Percentiles rank a stretch among this genome's conserved stretches.
Conservation (phyloP, 148 eudicot genomes). For the Oxyria digyna region DNA sequence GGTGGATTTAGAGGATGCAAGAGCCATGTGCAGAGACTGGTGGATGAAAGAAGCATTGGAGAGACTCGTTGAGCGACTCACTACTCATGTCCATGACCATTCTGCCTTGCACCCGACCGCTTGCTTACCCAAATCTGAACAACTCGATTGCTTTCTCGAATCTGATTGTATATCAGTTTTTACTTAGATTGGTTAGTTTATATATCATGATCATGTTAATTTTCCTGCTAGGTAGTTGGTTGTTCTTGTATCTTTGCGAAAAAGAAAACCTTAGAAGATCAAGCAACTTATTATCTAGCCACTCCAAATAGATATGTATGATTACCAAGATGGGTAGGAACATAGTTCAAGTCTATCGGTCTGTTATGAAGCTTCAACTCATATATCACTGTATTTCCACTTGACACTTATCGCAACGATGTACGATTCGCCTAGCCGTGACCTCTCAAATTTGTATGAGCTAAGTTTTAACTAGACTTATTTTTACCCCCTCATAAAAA, state of each 20-base stretch:
- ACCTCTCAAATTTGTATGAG: no score
- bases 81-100: no score
- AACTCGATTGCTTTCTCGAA: background rate
- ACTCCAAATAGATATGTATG: no score
- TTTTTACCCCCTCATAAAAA: no score
- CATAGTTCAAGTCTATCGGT: no score
- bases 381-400: no score
- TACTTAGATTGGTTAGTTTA: background rate
- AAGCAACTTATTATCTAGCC: background rate
- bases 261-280: background rate
- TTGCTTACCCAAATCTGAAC: background rate
- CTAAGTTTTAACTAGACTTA: no score
- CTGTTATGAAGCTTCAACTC: no score
- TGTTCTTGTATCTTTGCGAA: background rate
- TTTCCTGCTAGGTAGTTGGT: background rate
- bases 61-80: slow-evolving; percentile 23
- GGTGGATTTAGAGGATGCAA: slow-evolving; percentile 45
- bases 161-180: slow-evolving; percentile 1
- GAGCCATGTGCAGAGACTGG: slow-evolving; percentile 25
- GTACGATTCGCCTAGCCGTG: no score
- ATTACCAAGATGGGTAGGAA: no score
- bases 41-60: slow-evolving; percentile 60
- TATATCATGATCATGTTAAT: background rate
- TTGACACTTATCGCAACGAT: no score
- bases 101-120: no score